Evolutionary conservation across 495 filamentous ascomycete species (phyloP).

Genomic region (Talaromyces adpressus): DNA sequence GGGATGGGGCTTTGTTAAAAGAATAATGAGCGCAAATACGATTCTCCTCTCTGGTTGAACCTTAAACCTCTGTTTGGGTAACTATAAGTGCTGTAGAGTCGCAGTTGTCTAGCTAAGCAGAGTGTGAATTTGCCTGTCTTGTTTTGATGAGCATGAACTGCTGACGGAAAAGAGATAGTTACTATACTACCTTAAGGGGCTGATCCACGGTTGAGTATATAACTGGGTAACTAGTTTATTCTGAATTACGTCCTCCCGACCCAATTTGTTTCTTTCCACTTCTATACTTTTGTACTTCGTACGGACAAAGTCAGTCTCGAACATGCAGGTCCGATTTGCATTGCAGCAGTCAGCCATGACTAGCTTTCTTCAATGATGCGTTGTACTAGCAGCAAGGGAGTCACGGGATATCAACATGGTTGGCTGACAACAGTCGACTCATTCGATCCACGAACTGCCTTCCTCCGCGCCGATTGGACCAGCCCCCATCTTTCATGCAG

Average conservation of each 20-base stretch:
- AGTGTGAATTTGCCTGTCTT: neutral
- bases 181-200: no score
- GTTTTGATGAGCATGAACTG: no score
- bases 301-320: constrained; percentile 3
- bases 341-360: neutral
- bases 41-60: constrained; percentile 6
- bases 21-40: constrained; percentile 2
- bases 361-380: neutral
- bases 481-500: constrained; percentile 16
- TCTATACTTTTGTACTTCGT: no score
- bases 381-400: constrained; percentile 4
- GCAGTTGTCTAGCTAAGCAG: neutral
- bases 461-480: constrained; percentile 18
- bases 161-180: no score
- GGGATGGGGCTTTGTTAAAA: neutral
- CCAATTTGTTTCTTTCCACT: neutral
- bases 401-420: constrained; percentile 8
- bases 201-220: neutral
- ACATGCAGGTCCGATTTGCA: constrained; percentile 4
- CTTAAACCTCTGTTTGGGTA: neutral
- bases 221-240: neutral
- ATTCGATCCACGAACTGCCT: neutral
- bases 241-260: neutral
- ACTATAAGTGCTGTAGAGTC: neutral
- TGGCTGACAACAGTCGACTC: neutral